Percentiles rank a stretch among this genome's conserved stretches.
Conservation (phyloP, 192 early-diverging fungal species). For the Dimargaris cristalligena region DNA sequence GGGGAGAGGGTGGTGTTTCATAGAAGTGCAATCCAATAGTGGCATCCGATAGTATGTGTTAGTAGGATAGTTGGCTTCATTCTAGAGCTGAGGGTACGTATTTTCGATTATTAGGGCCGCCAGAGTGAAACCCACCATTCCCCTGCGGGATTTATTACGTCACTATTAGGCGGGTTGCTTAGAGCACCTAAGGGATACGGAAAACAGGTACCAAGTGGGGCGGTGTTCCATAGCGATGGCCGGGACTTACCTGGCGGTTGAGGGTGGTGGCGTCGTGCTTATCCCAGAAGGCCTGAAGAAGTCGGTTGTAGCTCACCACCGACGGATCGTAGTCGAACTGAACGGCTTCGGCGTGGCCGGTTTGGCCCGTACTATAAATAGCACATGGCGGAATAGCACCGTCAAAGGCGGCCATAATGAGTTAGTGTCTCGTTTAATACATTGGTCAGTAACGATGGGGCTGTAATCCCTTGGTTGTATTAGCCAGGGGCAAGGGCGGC, state of each 20-base stretch:
- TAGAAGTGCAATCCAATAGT: too few relatives aligned
- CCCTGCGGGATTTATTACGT: not conserved
- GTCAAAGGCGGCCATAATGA: too few relatives aligned
- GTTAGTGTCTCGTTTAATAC: too few relatives aligned
- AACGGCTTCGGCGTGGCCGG: slow-evolving; percentile 26
- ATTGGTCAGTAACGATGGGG: too few relatives aligned
- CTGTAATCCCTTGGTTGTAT: too few relatives aligned
- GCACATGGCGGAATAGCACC: too few relatives aligned
- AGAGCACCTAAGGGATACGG: not conserved
- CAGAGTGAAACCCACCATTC: not conserved
- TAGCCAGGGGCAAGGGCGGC: too few relatives aligned
- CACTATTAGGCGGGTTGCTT: not conserved
- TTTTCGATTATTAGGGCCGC: not conserved
- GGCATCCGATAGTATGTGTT: not conserved
- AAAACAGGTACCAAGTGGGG: not conserved
- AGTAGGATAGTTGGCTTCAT: not conserved
- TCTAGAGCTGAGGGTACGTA: not conserved
- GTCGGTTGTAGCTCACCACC: slow-evolving; percentile 48
- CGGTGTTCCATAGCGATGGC: too few relatives aligned
- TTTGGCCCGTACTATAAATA: not conserved
- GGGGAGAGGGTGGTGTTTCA: too few relatives aligned
- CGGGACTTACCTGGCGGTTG: slow-evolving; percentile 49
- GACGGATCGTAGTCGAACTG: slow-evolving; percentile 58
- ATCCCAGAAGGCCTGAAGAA: slow-evolving; percentile 71
- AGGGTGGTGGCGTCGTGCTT: slow-evolving; percentile 75